These are phyloP conservation scores for Pestalotiopsis sp. DNA, from an alignment of 2,329 filamentous ascomycete genomes.

Conservation along the genomic window DNA sequence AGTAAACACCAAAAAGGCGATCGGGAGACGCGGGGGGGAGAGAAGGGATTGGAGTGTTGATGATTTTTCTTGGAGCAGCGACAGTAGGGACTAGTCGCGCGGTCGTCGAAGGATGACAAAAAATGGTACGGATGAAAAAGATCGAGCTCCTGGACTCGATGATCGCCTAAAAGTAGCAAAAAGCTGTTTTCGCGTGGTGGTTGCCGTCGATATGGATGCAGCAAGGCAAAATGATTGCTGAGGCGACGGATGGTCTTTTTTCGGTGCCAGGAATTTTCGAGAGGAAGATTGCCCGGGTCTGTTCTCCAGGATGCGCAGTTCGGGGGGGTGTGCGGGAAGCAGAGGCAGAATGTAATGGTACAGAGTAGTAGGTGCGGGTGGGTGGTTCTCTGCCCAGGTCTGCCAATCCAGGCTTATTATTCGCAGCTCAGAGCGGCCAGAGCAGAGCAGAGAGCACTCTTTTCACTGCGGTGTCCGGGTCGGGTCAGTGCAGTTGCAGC, in stretches of 20 bases:
- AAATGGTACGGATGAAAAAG: constrained; percentile 1
- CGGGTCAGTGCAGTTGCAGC: background rate
- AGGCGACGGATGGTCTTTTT: constrained; percentile 2
- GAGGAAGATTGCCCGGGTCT: constrained; percentile 9
- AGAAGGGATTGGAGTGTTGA: background rate
- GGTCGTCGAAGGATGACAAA: constrained; percentile 11
- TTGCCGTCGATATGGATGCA: constrained; percentile 3
- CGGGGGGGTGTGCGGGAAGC: background rate
- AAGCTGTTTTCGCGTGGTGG: background rate
- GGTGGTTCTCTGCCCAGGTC: too few relatives aligned
- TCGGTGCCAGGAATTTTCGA: constrained; percentile 10
- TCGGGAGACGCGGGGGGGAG: background rate
- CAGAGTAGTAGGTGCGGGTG: too few relatives aligned
- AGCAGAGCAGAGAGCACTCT: too few relatives aligned
- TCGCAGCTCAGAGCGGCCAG: too few relatives aligned
- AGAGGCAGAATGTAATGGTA: too few relatives aligned
- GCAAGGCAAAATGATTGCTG: constrained; percentile 10
- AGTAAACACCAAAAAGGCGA: constrained; percentile 6
- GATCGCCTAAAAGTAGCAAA: constrained; percentile 7
- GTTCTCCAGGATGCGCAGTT: background rate
- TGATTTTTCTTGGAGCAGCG: background rate
- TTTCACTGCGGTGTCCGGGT: background rate
- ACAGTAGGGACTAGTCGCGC: constrained; percentile 2
- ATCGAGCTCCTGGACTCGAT: constrained; percentile 3
- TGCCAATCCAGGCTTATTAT: too few relatives aligned